Evolutionary conservation across 1,284 basidiomycete genomes (phyloP), one percentile per base, ranked within the genome.

Genomic region (Ceratobasidium sp.): DNA sequence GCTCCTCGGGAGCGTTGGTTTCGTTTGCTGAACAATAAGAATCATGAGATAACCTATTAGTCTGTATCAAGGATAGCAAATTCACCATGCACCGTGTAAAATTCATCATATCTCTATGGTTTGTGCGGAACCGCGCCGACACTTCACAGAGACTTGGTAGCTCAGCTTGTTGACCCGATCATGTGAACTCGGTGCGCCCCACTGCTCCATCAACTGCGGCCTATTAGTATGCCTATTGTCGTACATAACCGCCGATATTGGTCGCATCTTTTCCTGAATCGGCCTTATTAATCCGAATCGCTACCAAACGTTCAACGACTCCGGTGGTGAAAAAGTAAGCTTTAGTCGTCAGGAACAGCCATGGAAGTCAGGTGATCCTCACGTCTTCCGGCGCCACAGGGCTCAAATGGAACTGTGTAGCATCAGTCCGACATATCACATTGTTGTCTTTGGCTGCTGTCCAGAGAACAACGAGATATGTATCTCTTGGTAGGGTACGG

Each of bases 101-200:
- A 42, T 63, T 63, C 63, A 49, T 26, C 45, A 23, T 20, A 47
- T 26, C 63, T 26, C n/a, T n/a, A n/a, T 65, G 45, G 65, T 53
- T 51, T 23, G 31, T 47, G 37, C 8, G 20, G 65, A 31, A 35
- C 15, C 23, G 58, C 17, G 58, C 56, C 33, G 58, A 60, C 5
- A 11, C 54, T 28, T 11, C 35, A 35, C 33, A 60, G 20, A 35
- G 3, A 60, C 39, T 35, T 23, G 17, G 47, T 37, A 11, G 65
- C 65, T 17, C 45, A 26, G 37, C 33, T 31, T 53, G 20, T 31
- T 66, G 47, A 26, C 64, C 7, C 42, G 26, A 28, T 23, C 63
- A 47, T 37, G 63, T 65, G 63, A 65, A 65, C 42, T 28, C 45
- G 17, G 56, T 31, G n/a, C n/a, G n/a, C n/a, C n/a, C n/a, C n/a